Conservation (phyloP, 2,329 filamentous ascomycete species). For the Colletotrichum scovillei region DNA sequence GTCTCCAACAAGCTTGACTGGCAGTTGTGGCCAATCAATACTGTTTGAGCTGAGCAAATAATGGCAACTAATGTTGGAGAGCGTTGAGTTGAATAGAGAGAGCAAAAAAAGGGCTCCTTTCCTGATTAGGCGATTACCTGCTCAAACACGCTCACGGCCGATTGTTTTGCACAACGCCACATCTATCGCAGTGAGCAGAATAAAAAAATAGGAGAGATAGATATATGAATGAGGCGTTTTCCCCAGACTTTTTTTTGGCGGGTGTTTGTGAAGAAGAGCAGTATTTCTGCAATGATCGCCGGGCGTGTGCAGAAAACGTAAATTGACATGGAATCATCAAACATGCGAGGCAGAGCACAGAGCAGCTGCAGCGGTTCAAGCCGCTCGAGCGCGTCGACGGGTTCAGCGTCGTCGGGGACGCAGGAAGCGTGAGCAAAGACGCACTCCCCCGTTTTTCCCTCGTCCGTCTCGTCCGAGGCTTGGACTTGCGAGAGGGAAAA, state of each 20-base stretch:
- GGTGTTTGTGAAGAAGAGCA: no score
- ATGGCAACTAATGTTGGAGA: not conserved
- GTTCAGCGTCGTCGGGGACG: not conserved
- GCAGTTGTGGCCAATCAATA: not conserved
- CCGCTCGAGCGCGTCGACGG: conserved; percentile 11
- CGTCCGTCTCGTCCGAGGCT: not conserved
- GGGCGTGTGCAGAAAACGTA: not conserved
- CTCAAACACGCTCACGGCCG: conserved; percentile 31
- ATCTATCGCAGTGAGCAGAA: not conserved
- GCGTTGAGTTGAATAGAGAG: not conserved
- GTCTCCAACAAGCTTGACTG: not conserved
- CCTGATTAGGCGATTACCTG: conserved; percentile 32
- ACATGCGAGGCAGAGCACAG: conserved; percentile 28
- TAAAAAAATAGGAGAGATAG: not conserved
- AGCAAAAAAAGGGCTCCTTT: not conserved
- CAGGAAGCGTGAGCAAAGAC: conserved; percentile 2
- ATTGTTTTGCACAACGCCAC: not conserved
- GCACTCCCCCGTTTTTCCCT: not conserved
- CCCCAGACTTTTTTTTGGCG: not conserved
- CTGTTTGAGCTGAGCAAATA: conserved; percentile 23
- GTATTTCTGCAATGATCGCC: not conserved
- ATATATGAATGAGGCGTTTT: not conserved
- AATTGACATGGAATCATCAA: not conserved
- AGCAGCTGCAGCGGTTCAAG: conserved; percentile 30
- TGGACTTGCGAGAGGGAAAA: no score